A percentile compares a stretch with the other conserved stretches of the same genome.
Conservation (phyloP, 1,284 basidiomycete species). For the Ceratobasidium sp. region DNA sequence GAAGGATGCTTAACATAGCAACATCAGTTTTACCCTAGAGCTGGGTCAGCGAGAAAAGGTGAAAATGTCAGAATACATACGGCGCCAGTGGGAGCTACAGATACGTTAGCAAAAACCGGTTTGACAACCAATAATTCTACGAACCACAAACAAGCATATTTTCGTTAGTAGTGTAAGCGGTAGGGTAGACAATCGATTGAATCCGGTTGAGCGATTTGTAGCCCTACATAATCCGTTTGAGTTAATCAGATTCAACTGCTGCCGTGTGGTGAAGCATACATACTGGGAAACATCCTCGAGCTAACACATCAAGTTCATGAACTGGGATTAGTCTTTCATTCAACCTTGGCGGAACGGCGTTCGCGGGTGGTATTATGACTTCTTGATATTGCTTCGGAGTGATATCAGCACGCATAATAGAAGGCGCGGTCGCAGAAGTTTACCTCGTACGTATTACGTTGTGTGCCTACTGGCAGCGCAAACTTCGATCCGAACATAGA, state of each 20-base stretch:
- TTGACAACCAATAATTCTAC: constrained; percentile 53
- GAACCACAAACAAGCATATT: constrained; percentile 95
- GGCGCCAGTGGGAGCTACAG: constrained; percentile 91
- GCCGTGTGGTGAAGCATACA: constrained; percentile 51
- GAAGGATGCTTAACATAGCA: constrained; percentile 93
- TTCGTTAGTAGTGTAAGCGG: constrained; percentile 94
- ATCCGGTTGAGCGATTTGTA: constrained; percentile 93
- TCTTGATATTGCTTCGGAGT: constrained; percentile 67
- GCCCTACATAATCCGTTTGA: constrained; percentile 65
- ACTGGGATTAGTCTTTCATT: constrained; percentile 83
- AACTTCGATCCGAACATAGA: constrained; percentile 82
- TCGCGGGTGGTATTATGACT: constrained; percentile 90
- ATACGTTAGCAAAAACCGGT: background rate
- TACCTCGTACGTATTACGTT: constrained; percentile 76
- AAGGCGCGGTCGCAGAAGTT: constrained; percentile 19
- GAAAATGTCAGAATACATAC: constrained; percentile 64
- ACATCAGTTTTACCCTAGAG: constrained; percentile 97
- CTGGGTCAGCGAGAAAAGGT: constrained; percentile 31
- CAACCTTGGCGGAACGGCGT: constrained; percentile 78
- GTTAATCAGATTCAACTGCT: constrained; percentile 4
- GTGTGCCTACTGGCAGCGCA: constrained; percentile 87
- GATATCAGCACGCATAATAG: constrained; percentile 63
- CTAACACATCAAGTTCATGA: constrained; percentile 81
- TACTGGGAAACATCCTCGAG: constrained; percentile 90
- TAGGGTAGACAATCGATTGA: constrained; percentile 94